A percentile compares a stretch with the other conserved stretches of the same genome.
Evolutionary conservation across 345 rosid genomes (phyloP).

Genomic region (Gossypium australe): DNA sequence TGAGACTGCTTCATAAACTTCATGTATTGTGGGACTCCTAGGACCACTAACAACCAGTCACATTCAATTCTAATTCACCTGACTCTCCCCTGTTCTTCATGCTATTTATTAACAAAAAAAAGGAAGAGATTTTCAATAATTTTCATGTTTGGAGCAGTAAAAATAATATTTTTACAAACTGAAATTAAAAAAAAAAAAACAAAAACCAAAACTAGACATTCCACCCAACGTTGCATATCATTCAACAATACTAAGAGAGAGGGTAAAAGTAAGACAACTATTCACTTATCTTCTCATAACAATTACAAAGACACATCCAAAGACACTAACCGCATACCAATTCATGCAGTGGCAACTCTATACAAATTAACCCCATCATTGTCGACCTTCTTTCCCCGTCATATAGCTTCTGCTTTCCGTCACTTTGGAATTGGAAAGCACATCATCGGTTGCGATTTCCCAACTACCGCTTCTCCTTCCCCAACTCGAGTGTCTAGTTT

Average conservation of each 20-base stretch:
- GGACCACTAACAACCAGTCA: too few relatives aligned
- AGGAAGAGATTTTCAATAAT: background rate
- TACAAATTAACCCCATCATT: conserved; percentile 21
- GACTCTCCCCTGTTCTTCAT: background rate
- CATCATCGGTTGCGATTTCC: conserved; percentile 62
- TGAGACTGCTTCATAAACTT: too few relatives aligned
- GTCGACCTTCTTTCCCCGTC: conserved; percentile 37
- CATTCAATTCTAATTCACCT: too few relatives aligned
- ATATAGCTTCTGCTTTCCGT: conserved; percentile 47
- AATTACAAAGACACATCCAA: conserved; percentile 25
- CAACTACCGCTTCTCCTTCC: conserved; percentile 82
- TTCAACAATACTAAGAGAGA: conserved; percentile 14
- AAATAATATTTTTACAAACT: background rate
- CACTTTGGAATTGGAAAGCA: conserved; percentile 40
- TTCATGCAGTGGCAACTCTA: conserved; percentile 7
- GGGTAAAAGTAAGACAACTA: conserved; percentile 5
- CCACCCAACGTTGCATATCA: conserved; percentile 16
- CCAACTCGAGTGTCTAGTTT: conserved; percentile 67
- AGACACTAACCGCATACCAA: background rate
- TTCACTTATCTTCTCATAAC: conserved; percentile 27
- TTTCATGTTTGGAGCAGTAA: background rate
- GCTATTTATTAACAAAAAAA: background rate
- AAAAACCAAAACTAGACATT: conserved; percentile 29
- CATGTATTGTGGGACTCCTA: too few relatives aligned
- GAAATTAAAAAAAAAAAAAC: conserved; percentile 8